phyloP scores from a whole-genome alignment of 2,329 filamentous ascomycete species.

The Thielaviopsis musarum region DNA sequence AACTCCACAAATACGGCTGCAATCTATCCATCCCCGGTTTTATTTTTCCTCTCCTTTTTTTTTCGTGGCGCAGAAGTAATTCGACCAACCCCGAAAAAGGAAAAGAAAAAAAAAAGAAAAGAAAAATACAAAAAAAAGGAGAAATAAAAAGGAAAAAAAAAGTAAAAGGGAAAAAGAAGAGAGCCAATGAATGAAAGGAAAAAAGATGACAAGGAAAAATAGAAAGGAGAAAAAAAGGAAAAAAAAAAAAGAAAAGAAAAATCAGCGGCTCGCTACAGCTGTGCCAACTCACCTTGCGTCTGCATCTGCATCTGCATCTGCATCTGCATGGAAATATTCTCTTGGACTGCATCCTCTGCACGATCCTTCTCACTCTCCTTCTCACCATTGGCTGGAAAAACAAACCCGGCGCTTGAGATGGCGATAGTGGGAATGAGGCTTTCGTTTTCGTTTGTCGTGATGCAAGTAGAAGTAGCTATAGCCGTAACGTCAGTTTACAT shows the following conservation, averaged over 20 bases:
- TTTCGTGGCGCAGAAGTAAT: not conserved
- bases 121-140: not conserved
- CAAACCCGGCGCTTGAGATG: no score
- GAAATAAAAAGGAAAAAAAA: not conserved
- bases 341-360: not conserved
- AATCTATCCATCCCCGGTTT: not conserved
- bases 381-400: not conserved
- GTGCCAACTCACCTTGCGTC: not conserved
- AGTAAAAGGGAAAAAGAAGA: not conserved
- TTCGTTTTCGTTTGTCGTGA: no score
- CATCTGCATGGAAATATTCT: not conserved
- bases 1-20: not conserved
- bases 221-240: not conserved
- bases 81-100: not conserved
- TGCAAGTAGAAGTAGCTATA: no score
- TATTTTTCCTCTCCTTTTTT: not conserved
- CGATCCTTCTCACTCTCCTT: not conserved
- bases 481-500: no score
- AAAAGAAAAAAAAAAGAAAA: not conserved
- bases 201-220: not conserved
- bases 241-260: not conserved
- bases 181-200: not conserved
- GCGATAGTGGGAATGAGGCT: no score
- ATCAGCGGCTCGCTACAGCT: not conserved
- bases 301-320: not conserved